Evolutionary conservation across 2,329 filamentous ascomycete genomes (phyloP).

Genomic region (Ascochyta pisi): DNA sequence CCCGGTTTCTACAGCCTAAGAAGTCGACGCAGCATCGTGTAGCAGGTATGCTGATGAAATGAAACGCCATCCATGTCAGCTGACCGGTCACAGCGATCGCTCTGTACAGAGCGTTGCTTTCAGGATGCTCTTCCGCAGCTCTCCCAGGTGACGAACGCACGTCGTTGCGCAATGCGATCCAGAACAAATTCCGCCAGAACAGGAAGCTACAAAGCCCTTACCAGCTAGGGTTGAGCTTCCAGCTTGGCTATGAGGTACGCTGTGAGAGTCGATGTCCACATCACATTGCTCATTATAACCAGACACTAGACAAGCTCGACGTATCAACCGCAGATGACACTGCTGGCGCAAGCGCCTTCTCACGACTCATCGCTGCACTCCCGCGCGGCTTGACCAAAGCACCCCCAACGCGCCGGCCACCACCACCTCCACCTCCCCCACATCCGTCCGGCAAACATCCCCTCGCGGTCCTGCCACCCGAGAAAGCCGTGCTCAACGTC

Average conservation of each 20-base stretch:
- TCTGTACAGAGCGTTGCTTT: slow-evolving; percentile 74
- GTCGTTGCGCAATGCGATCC: slow-evolving; percentile 65
- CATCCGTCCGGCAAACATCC: slow-evolving; percentile 24
- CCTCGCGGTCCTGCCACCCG: slow-evolving; percentile 46
- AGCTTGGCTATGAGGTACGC: slow-evolving; percentile 70
- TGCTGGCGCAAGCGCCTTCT: slow-evolving; percentile 30
- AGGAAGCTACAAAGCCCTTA: slow-evolving; percentile 63
- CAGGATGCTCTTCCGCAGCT: slow-evolving; percentile 61
- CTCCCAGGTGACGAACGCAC: slow-evolving; percentile 59
- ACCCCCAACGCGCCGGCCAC: slow-evolving; percentile 6
- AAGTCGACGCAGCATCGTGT: slow-evolving; percentile 59
- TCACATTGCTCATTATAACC: slow-evolving; percentile 17
- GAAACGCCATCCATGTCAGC: not conserved
- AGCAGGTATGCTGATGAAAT: slow-evolving; percentile 52
- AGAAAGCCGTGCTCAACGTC: slow-evolving; percentile 56
- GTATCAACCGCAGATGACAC: slow-evolving; percentile 44
- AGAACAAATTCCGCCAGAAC: slow-evolving; percentile 69
- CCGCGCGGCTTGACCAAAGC: slow-evolving; percentile 47
- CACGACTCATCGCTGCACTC: slow-evolving; percentile 47
- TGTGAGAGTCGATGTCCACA: not conserved
- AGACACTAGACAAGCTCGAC: slow-evolving; percentile 55
- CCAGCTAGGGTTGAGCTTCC: slow-evolving; percentile 67
- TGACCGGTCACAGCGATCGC: slow-evolving; percentile 62
- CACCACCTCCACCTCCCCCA: slow-evolving; percentile 13
- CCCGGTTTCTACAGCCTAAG: slow-evolving; percentile 53